Conservation (phyloP, 495 filamentous ascomycete species). For the Tuber indicum region DNA sequence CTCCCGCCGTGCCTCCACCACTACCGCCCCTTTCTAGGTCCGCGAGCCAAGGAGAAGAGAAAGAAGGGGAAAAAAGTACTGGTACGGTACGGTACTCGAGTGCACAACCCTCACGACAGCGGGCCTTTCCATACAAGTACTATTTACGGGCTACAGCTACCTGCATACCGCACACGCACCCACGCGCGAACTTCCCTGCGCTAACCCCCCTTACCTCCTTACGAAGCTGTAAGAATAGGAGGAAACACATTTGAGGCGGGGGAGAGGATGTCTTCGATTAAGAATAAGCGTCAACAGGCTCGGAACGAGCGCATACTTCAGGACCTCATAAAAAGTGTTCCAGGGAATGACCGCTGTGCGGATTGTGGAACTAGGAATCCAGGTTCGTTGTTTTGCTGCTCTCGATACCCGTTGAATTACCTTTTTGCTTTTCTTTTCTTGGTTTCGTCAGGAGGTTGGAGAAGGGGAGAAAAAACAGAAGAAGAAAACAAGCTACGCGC, state of each 20-base stretch:
- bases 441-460: neutral
- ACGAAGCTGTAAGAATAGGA: slow-evolving; percentile 10
- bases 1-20: neutral
- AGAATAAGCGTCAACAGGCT: slow-evolving; percentile 91
- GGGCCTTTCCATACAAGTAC: neutral
- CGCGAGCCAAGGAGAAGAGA: neutral
- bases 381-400: slow-evolving; percentile 54
- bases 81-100: neutral
- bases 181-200: slow-evolving; percentile 7
- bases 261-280: slow-evolving; percentile 40
- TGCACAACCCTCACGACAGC: neutral
- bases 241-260: slow-evolving; percentile 12
- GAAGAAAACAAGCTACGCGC: neutral
- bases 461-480: neutral
- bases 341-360: slow-evolving; percentile 90
- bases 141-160: slow-evolving; percentile 10
- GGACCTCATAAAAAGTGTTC: slow-evolving; percentile 77
- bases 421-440: neutral
- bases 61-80: neutral
- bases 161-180: slow-evolving; percentile 16
- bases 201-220: neutral
- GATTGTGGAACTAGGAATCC: slow-evolving; percentile 90
- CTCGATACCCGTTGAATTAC: slow-evolving; percentile 11
- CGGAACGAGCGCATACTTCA: slow-evolving; percentile 90
- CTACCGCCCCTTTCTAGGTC: neutral